Evolutionary conservation across 1,139 yeast genomes (phyloP).

Genomic region (Yamadazyma dushanensis): DNA sequence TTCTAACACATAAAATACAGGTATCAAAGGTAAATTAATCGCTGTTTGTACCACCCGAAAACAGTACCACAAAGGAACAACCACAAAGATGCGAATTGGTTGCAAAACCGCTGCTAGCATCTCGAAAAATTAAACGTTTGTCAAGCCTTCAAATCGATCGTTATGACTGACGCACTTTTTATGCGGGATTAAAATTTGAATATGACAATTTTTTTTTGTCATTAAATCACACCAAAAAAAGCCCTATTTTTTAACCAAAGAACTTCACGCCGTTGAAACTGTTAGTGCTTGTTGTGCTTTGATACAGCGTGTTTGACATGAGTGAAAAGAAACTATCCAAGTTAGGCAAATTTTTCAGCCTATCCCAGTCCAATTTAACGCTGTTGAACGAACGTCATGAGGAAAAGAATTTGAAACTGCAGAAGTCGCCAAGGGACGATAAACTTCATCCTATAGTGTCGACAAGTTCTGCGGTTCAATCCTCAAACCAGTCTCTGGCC

Average conservation of each 20-base stretch:
- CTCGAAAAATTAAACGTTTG: no score
- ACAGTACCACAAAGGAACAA: constrained; percentile 11
- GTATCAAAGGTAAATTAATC: constrained; percentile 22
- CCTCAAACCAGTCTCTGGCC: neutral
- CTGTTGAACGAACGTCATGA: neutral
- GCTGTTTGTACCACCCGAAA: constrained; percentile 8
- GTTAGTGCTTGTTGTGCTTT: no score
- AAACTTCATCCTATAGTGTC: neutral
- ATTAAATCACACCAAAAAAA: no score
- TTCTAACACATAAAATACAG: constrained; percentile 19
- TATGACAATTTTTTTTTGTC: no score
- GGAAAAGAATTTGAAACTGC: neutral
- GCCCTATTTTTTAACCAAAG: no score
- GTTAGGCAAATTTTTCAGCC: constrained; percentile 16
- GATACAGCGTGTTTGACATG: no score
- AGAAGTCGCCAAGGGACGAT: neutral
- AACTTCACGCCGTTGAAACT: no score
- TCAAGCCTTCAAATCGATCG: no score
- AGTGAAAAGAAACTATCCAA: constrained; percentile 15
- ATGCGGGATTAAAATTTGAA: no score
- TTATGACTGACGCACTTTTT: no score
- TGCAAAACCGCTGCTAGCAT: no score
- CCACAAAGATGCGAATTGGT: constrained; percentile 4
- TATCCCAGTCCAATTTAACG: constrained; percentile 16
- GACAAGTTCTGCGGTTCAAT: neutral